Evolutionary conservation across 345 rosid genomes (phyloP), one percentile per base, ranked within the genome.

Genomic region (Leavenworthia alabamica): DNA sequence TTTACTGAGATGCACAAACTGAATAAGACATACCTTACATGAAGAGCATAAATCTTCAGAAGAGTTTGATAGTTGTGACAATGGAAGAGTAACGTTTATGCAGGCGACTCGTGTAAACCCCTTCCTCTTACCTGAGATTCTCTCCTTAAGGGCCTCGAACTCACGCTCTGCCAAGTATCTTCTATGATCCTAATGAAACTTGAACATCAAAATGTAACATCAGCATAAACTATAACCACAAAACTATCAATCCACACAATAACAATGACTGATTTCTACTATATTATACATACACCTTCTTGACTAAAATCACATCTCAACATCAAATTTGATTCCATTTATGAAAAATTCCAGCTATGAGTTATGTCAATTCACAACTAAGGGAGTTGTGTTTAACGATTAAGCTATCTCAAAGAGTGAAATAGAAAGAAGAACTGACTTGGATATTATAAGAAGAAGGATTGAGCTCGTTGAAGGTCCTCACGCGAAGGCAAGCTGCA

Each of bases 101-200:
- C 98, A 89, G 35, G 96, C 79, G 6, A 92, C 96, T 43, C 79
- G 71, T 15, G 60, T 68, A 62, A 86, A 89, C 4, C 86, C 89
- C 12, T 75, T 75, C 57, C 91, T 79, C 72, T 77, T 81, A 39
- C 98, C 94, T 33, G 87, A 75, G 54, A 80, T 40, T 4, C 98
- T 86, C 68, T 89, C 99, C 78, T 86, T 89, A 11, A 83, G 70
- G 15, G 97, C 97, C 64, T 85, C 99, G 15, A 86, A 92, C 70
- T 92, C 98, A 32, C 80, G 90, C 80, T 85, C 91, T 7, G 86
- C 88, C 82, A 86, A 73, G 83, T 74, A 77, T 64, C 26, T 86
- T 66, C 52, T 81, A 52, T 78, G 96, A 77, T 92, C 97, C 99
- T 92, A 89, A 80, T 74, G 74, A 61, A 56, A 81, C 97, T 90